These are phyloP conservation scores for Oenanthe javanica DNA, from an alignment of 140 eudicot genomes.

Conservation along the genomic window DNA sequence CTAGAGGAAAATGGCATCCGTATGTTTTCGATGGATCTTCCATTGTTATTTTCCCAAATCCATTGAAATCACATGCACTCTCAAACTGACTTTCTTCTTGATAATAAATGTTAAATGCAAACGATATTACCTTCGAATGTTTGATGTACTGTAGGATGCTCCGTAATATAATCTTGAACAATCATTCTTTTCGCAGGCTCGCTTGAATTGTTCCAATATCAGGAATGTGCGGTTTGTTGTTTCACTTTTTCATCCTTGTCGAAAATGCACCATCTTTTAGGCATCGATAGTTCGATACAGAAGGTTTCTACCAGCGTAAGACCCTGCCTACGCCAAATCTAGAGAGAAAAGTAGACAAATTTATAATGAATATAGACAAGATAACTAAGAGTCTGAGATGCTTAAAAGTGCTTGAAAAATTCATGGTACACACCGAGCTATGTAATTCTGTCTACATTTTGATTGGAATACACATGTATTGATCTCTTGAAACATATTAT, in stretches of 20 bases:
- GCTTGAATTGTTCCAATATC: background rate
- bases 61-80: slow-evolving; percentile 2
- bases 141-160: background rate
- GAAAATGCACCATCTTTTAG: background rate
- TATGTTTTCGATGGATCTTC: background rate
- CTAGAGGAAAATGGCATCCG: background rate
- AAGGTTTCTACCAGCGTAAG: background rate
- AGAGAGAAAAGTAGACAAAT: background rate
- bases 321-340: background rate
- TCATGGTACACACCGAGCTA: background rate
- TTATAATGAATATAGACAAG: background rate
- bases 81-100: slow-evolving; percentile 3
- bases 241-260: background rate
- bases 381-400: too few species aligned
- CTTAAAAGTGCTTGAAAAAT: background rate
- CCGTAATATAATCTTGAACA: slow-evolving; percentile 14
- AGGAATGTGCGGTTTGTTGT: background rate
- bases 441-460: background rate
- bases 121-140: slow-evolving; percentile 1
- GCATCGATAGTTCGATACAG: background rate
- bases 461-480: background rate
- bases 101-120: slow-evolving; percentile 14
- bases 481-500: background rate
- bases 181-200: background rate
- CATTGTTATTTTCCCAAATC: background rate